phyloP scores from a whole-genome alignment of 495 filamentous ascomycete genomes.

The Aspergillus homomorphus region DNA sequence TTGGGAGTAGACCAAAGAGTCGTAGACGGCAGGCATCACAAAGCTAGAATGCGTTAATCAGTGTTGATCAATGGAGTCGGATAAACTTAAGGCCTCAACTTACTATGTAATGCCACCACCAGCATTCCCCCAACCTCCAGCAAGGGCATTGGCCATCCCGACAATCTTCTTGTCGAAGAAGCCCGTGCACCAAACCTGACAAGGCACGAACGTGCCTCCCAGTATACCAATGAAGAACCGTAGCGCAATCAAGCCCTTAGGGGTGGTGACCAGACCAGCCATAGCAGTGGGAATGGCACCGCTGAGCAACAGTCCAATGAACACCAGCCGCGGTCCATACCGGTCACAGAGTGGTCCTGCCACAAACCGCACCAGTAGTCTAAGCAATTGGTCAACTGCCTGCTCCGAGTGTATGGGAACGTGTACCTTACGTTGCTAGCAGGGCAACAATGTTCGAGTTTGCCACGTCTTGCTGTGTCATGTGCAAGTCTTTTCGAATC shows the following conservation, averaged over 20 bases:
- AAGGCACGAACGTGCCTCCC: constrained; percentile 87
- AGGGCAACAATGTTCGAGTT: constrained; percentile 94
- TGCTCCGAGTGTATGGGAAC: too few species aligned
- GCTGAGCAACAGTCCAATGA: constrained; percentile 68
- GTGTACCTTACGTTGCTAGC: constrained; percentile 66
- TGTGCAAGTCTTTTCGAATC: constrained; percentile 72
- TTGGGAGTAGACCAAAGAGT: constrained; percentile 63
- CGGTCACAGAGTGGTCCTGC: constrained; percentile 82
- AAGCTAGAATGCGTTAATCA: constrained; percentile 51
- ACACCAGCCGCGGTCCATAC: constrained; percentile 78
- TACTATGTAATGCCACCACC: constrained; percentile 80
- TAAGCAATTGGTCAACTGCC: constrained; percentile 30
- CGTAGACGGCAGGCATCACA: constrained; percentile 89
- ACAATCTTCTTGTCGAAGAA: constrained; percentile 97
- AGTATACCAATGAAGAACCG: constrained; percentile 94
- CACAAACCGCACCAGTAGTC: constrained; percentile 75
- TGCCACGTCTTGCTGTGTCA: constrained; percentile 68
- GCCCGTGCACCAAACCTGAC: constrained; percentile 93
- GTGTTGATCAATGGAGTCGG: neutral
- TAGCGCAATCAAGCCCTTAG: constrained; percentile 67
- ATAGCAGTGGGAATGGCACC: constrained; percentile 82
- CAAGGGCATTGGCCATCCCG: constrained; percentile 83
- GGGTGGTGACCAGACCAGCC: constrained; percentile 70
- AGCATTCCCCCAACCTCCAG: constrained; percentile 84
- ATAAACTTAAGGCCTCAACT: constrained; percentile 4